A percentile compares a stretch with the other conserved stretches of the same genome.
These are phyloP conservation scores for Chloris gayana DNA, from an alignment of 176 grass and related monocot species.

Conservation along the genomic window DNA sequence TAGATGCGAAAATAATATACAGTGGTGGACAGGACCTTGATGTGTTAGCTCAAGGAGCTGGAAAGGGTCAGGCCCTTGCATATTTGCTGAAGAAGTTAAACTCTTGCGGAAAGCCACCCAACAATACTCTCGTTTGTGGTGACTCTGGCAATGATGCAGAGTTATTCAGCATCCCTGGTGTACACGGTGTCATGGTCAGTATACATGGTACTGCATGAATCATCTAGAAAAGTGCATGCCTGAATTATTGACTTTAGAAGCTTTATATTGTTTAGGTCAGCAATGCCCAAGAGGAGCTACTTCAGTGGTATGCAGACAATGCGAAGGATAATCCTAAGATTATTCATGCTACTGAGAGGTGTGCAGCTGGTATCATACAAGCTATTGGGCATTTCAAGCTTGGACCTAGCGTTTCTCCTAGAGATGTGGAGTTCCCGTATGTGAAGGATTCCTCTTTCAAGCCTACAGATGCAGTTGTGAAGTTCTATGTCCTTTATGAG, in stretches of 20 bases:
- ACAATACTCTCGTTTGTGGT: constrained; percentile 86
- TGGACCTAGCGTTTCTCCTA: constrained; percentile 70
- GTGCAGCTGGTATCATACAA: constrained; percentile 84
- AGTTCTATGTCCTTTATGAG: constrained; percentile 78
- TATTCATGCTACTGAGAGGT: constrained; percentile 79
- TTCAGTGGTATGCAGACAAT: constrained; percentile 75
- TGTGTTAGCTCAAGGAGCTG: constrained; percentile 78
- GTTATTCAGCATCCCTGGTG: constrained; percentile 77
- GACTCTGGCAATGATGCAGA: constrained; percentile 92
- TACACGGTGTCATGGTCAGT: constrained; percentile 90
- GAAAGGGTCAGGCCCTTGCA: constrained; percentile 90
- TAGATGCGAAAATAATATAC: constrained; percentile 94
- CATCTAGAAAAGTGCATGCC: constrained; percentile 18
- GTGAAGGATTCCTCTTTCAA: constrained; percentile 45
- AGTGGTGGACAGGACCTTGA: constrained; percentile 88
- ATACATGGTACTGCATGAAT: constrained; percentile 12
- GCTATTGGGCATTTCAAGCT: constrained; percentile 76
- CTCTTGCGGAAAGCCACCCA: constrained; percentile 66
- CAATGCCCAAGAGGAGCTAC: constrained; percentile 79
- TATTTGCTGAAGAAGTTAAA: constrained; percentile 86
- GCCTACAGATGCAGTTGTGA: constrained; percentile 57
- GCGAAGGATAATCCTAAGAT: constrained; percentile 64
- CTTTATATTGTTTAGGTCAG: constrained; percentile 61
- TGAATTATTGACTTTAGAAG: constrained; percentile 22
- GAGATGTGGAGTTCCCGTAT: constrained; percentile 66